Evolutionary conservation across 495 filamentous ascomycete genomes (phyloP).

Genomic region (Gamarada debralockiae): DNA sequence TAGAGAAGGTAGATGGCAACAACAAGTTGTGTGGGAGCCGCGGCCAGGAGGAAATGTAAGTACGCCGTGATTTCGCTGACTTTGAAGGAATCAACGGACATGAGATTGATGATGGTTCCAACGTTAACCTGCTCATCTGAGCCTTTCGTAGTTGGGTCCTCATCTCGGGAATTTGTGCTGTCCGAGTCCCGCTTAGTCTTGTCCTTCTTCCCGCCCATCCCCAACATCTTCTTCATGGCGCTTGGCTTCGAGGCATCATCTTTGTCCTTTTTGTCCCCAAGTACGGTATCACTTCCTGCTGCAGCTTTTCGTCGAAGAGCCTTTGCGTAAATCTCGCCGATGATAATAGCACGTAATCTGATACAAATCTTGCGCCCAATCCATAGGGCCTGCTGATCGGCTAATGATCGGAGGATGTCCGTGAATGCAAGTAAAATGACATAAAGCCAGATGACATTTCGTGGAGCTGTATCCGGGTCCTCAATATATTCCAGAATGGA

Average conservation of each 20-base stretch:
- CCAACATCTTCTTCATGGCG: constrained; percentile 48
- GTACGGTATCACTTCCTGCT: constrained; percentile 63
- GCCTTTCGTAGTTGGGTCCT: constrained; percentile 36
- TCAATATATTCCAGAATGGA: constrained; percentile 93
- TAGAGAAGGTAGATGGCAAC: constrained; percentile 63
- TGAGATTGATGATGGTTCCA: constrained; percentile 97
- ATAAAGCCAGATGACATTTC: constrained; percentile 93
- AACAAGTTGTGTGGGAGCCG: constrained; percentile 42
- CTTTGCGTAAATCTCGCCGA: constrained; percentile 97
- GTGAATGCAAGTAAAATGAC: constrained; percentile 85
- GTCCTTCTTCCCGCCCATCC: constrained; percentile 57
- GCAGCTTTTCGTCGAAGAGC: constrained; percentile 89
- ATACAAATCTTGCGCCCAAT: constrained; percentile 93
- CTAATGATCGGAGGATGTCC: constrained; percentile 70
- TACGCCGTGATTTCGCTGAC: constrained; percentile 73
- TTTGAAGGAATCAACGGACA: constrained; percentile 99
- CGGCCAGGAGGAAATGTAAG: constrained; percentile 43
- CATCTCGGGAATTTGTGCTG: constrained; percentile 25
- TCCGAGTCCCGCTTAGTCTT: constrained; percentile 29
- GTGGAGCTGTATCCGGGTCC: constrained; percentile 69
- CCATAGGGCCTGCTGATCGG: constrained; percentile 85
- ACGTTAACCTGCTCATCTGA: constrained; percentile 74
- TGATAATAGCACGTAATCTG: constrained; percentile 85
- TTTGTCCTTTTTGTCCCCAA: constrained; percentile 60
- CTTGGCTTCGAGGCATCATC: constrained; percentile 52